Evolutionary conservation across 1,284 basidiomycete genomes (phyloP).

Genomic region (Cryptococcus sp.): DNA sequence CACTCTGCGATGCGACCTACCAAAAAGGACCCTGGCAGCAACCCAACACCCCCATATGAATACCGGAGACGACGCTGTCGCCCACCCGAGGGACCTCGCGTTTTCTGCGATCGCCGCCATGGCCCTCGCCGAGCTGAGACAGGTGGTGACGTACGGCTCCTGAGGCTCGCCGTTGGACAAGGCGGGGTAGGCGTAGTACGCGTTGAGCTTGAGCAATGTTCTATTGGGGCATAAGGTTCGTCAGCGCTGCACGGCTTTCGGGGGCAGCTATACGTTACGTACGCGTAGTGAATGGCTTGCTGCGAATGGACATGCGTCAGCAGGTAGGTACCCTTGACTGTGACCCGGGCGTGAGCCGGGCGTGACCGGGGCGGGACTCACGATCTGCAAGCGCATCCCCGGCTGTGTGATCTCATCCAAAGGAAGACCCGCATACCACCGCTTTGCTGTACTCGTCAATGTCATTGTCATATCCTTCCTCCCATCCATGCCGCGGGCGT

Average conservation of each 20-base stretch:
- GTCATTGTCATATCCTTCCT: slow-evolving; percentile 39
- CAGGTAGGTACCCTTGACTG: not conserved
- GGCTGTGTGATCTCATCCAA: slow-evolving; percentile 11
- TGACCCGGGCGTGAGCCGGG: too few relatives aligned
- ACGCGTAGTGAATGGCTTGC: slow-evolving; percentile 48
- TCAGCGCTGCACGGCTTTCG: not conserved
- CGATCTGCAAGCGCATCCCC: slow-evolving; percentile 41
- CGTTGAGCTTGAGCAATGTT: slow-evolving; percentile 48
- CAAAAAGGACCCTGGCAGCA: slow-evolving; percentile 47
- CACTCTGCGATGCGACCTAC: slow-evolving; percentile 18
- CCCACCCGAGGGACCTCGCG: slow-evolving; percentile 29
- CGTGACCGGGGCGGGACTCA: too few relatives aligned
- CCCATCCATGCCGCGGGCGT: slow-evolving; percentile 38
- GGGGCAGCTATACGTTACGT: slow-evolving; percentile 6
- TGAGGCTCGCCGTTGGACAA: slow-evolving; percentile 39
- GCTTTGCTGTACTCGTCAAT: slow-evolving; percentile 34
- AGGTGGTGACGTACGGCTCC: slow-evolving; percentile 43
- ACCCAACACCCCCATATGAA: slow-evolving; percentile 51
- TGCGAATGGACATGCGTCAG: slow-evolving; percentile 11
- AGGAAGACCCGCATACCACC: slow-evolving; percentile 40
- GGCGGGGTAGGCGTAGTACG: slow-evolving; percentile 49
- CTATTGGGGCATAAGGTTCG: slow-evolving; percentile 10
- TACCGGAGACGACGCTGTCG: slow-evolving; percentile 31
- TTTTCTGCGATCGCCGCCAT: slow-evolving; percentile 30
- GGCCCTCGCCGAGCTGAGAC: slow-evolving; percentile 30